Conservation (phyloP, 1,139 yeast genomes). For the Kazachstania sp. region DNA sequence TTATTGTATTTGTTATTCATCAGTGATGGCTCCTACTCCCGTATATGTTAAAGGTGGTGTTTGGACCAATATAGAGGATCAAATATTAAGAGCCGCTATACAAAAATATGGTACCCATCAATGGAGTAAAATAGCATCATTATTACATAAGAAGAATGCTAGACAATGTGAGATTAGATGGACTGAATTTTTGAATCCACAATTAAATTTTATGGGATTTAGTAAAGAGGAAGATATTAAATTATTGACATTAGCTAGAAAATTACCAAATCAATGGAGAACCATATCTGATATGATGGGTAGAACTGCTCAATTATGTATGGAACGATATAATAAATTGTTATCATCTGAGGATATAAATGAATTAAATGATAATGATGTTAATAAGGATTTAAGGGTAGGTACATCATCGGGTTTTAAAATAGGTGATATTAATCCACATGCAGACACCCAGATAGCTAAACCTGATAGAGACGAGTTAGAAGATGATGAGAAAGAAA, state of each 20-base stretch:
- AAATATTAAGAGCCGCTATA: constrained; percentile 80
- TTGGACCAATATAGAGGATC: constrained; percentile 90
- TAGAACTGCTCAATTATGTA: constrained; percentile 79
- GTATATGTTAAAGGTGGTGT: constrained; percentile 77
- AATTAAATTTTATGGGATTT: constrained; percentile 59
- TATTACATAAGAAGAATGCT: constrained; percentile 77
- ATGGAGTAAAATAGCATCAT: constrained; percentile 89
- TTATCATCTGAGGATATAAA: constrained; percentile 27
- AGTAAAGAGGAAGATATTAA: constrained; percentile 67
- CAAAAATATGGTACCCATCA: constrained; percentile 89
- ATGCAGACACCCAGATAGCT: constrained; percentile 78
- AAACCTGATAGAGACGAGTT: constrained; percentile 69
- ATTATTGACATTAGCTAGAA: constrained; percentile 54
- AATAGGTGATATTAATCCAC: constrained; percentile 54
- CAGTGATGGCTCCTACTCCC: constrained; percentile 43
- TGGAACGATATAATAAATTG: constrained; percentile 76
- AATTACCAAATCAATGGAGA: constrained; percentile 91
- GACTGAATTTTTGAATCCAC: constrained; percentile 83
- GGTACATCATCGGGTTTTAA: constrained; percentile 28
- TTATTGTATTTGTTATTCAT: background rate
- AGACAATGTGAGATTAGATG: constrained; percentile 90
- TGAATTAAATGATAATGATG: background rate
- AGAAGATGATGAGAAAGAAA: constrained; percentile 84
- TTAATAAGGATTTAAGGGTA: constrained; percentile 42
- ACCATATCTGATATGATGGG: constrained; percentile 75